Evolutionary conservation across 176 grass and related monocot species (phyloP), one percentile per base, ranked within the genome.

Genomic region (Oryza nivara): DNA sequence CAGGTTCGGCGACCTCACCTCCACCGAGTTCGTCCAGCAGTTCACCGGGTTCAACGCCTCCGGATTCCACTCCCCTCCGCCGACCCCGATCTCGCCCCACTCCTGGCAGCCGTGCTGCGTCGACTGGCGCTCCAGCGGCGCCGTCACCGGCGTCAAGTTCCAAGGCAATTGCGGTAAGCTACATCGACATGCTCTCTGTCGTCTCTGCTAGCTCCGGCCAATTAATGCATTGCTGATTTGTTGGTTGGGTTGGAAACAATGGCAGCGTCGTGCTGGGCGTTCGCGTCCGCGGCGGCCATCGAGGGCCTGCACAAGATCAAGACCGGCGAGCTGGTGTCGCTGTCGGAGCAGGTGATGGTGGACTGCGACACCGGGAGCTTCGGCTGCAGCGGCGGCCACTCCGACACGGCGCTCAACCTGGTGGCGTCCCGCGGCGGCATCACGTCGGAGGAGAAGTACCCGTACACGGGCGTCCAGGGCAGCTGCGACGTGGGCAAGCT

Each of bases 261-360:
- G 41, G 67, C 28, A 70, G 28, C 28, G 66, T 65, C 35, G 11
- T 88, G 86, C 30, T 88, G 86, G 79, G 86, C 80, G 11, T 88
- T 83, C n/a, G 70, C 86, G 2, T 46, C 79, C 2, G 47, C 70
- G 8, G 86, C 80, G 61, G 64, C 86, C 2, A 45, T 70, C 6
- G 86, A 88, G 6, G 71, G 79, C 7, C 56, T 88, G 1, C 13
- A 63, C 16, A 67, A 88, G 69, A 88, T 83, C 44, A 88, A 71
- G 28, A 88, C 71, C 6, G 79, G 79, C 6, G 11, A 17, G 12
- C n/a, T 82, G 11, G 60, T 47, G 25, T 65, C 79, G 56, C n/a
- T 88, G 44, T 88, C 86, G 26, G 86, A 88, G 32, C 86, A 88
- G 12, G 79, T 70, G n/a, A 22, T 88, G 23, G 15, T 88, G 23